Conservation (phyloP, 371 early-diverging fungal genomes). For the Conidiobolus coronatus region DNA sequence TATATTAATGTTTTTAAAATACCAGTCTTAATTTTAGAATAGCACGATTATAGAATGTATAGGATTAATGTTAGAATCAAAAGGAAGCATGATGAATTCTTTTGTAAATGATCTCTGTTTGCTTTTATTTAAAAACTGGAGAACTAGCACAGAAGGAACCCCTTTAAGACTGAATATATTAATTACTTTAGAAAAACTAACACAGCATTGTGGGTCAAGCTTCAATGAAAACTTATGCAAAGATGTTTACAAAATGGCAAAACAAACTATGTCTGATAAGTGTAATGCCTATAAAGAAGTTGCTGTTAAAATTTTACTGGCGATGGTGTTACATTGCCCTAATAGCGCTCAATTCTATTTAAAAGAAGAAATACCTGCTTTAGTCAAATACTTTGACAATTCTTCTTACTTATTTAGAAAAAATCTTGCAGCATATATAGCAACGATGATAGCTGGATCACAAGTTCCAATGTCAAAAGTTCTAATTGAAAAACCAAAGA, state of each 20-base stretch:
- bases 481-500: slow-evolving; percentile 1
- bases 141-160: neutral
- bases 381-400: neutral
- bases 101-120: neutral
- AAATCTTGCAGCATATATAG: neutral
- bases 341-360: neutral
- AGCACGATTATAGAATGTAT: slow-evolving; percentile 1
- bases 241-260: neutral
- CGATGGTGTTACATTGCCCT: neutral
- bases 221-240: neutral
- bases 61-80: neutral
- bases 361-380: neutral
- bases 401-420: neutral
- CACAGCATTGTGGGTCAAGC: neutral
- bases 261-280: too few relatives aligned
- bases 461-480: neutral
- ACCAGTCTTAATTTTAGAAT: neutral
- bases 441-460: slow-evolving; percentile 3
- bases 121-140: neutral
- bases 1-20: neutral
- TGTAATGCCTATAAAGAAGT: neutral
- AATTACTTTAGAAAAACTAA: neutral
- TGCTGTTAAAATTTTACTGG: neutral
- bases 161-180: neutral
- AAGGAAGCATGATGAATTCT: neutral